Base-by-base conservation (phyloP, 73 alveolate species). In the Paramecium primaurelia region DNA sequence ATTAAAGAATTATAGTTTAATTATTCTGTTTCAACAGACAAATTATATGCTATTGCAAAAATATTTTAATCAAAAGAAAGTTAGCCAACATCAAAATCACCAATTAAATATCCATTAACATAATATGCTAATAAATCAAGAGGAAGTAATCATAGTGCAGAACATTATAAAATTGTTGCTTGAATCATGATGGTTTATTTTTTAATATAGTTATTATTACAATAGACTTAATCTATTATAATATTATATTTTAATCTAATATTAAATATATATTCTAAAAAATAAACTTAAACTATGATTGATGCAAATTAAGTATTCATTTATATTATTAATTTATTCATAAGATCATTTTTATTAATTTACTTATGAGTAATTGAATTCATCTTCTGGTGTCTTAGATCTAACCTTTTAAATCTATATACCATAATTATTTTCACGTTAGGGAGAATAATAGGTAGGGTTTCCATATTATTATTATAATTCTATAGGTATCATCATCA, bases 111-210 rank as follows among this genome's bases (percentile, higher is more conserved):
- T 25, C 75, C 71, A 25, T 40, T 80, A 64, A 28, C 45, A n/a
- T 18, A 42, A 45, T 80, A 80, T 45, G 58, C n/a, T 10, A 73
- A 34, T 5, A 80, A 80, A 47, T 40, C 71, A 4, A 80, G 91
- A 80, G 91, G 91, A 80, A 80, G 91, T 44, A 80, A 80, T 44
- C 91, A 80, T 47, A 38, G 75, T 9, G 91, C 91, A 44, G 91
- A 80, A 44, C 91, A 80, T 36, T 80, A 80, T 47, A 80, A 80
- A 80, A 25, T 44, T 22, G 18, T 73, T 16, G 87, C 59, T 36
- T 73, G 87, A 73, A 32, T 71, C 8, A 8, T 54, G 26, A 54
- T 54, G 2, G 8, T 18, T 47, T 11, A 14, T 54, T 18, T 49
- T 54, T 54, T 54, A 54, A 54, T 54, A 54, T 2, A 54, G 14